Evolutionary conservation across 345 rosid species (phyloP).

Genomic region (Populus pruinosa): DNA sequence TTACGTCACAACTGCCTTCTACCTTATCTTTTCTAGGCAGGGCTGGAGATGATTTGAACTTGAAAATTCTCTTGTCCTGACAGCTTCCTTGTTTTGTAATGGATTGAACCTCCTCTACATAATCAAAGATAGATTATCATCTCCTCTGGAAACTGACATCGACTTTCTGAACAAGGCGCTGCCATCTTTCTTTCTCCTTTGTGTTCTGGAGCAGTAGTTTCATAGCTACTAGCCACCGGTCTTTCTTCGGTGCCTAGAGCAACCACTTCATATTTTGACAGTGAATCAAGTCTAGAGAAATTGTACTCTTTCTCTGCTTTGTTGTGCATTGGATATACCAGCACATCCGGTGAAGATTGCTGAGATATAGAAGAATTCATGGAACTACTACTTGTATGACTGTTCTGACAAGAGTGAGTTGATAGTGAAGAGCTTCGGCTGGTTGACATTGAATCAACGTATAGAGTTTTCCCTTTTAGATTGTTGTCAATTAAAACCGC

Average conservation of each 20-base stretch:
- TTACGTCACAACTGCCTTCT: constrained; percentile 7
- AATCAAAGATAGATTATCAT: constrained; percentile 48
- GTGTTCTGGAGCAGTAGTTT: background rate
- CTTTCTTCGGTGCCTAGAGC: constrained; percentile 7
- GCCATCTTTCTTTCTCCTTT: constrained; percentile 11
- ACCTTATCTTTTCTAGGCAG: background rate
- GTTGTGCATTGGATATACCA: constrained; percentile 3
- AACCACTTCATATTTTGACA: background rate
- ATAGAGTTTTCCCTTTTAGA: background rate
- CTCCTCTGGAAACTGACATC: constrained; percentile 30
- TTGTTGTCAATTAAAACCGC: background rate
- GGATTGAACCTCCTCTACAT: constrained; percentile 48
- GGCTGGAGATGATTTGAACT: constrained; percentile 38
- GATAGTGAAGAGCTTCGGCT: background rate
- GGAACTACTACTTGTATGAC: constrained; percentile 20
- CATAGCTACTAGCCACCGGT: constrained; percentile 1
- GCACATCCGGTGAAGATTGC: constrained; percentile 28
- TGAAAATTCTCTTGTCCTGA: constrained; percentile 56
- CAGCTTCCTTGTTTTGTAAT: constrained; percentile 18
- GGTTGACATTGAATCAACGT: background rate
- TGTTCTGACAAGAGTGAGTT: constrained; percentile 1
- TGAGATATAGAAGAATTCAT: constrained; percentile 24
- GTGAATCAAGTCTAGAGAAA: background rate
- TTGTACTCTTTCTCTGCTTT: constrained; percentile 7
- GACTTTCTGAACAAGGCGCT: constrained; percentile 43